A percentile compares a stretch with the other conserved stretches of the same genome.
Conservation (phyloP, 2,329 filamentous ascomycete species). For the Talaromyces sp. region DNA sequence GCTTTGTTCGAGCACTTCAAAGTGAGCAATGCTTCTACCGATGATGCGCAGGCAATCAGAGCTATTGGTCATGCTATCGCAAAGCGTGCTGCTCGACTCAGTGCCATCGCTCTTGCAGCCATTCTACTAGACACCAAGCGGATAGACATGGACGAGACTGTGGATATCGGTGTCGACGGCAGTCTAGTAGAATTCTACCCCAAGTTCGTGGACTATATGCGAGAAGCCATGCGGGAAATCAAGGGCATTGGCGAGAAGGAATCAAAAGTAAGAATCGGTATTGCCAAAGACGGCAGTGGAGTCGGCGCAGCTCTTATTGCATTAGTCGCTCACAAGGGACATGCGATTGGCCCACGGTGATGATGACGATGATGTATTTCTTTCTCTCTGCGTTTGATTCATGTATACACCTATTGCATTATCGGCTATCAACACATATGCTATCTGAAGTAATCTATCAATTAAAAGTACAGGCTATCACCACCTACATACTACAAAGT, state of each 20-base stretch:
- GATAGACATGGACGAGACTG: slow-evolving; percentile 65
- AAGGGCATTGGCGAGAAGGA: slow-evolving; percentile 79
- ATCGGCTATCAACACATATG: background rate
- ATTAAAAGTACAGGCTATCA: background rate
- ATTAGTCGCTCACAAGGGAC: slow-evolving; percentile 68
- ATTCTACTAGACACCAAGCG: slow-evolving; percentile 78
- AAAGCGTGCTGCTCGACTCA: slow-evolving; percentile 81
- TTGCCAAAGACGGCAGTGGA: slow-evolving; percentile 93
- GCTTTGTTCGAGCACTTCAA: slow-evolving; percentile 74
- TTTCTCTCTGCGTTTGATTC: background rate
- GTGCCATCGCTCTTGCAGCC: slow-evolving; percentile 82
- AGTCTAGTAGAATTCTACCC: slow-evolving; percentile 95
- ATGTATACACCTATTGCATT: slow-evolving; percentile 10
- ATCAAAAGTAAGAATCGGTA: slow-evolving; percentile 85
- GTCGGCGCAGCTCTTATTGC: slow-evolving; percentile 96
- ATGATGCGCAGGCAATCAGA: slow-evolving; percentile 88
- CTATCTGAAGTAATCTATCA: background rate
- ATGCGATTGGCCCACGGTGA: background rate
- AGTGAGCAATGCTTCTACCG: slow-evolving; percentile 71
- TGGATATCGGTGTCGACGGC: slow-evolving; percentile 93
- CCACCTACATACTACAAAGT: background rate
- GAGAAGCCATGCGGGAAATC: slow-evolving; percentile 74
- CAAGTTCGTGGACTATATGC: slow-evolving; percentile 82
- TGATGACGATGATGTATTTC: slow-evolving; percentile 11
- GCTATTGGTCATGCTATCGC: slow-evolving; percentile 78